Base-by-base conservation (phyloP, 345 rosid species). In the Noccaea caerulescens region DNA sequence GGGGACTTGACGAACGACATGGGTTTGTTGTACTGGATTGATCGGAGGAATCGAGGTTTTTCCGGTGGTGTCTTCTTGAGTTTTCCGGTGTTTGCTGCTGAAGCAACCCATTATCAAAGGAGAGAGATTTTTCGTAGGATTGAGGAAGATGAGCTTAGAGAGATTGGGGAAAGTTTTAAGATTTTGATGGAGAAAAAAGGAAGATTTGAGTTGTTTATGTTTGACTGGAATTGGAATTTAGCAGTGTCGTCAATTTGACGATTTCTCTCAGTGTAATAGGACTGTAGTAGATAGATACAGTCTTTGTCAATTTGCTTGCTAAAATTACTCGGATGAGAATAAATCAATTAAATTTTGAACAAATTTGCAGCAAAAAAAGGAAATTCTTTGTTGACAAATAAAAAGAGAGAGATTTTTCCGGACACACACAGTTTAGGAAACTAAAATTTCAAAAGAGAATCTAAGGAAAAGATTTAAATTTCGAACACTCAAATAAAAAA, bases 101-200 rank as follows among this genome's bases (percentile, higher is more conserved):
- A 63, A 68, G 53, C 93, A 88, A 74, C 92, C 96, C 96, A 90
- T 89, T 43, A 2, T 12, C 33, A 18, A 41, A 58, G 41, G 59
- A 62, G 5, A 20, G 41, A 49, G 60, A 9, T 10, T 67, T 66
- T 67, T 8, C 10, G 5, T 0, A 51, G 23, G 10, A 43, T 25
- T 6, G 58, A 37, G n/a, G 67, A 57, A 45, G 54, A 36, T 56
- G 59, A 44, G 52, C 34, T 56, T 20, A 1, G 41, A 38, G 45
- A 55, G 32, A 59, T 55, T 46, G 33, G 59, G 36, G 14, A 33
- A 61, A 44, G 41, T 10, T 39, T 2, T 0, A 13, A 41, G 42
- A 10, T 20, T 5, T 69, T 32, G 45, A 45, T 20, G 7, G 20
- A 12, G 46, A 57, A 45, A 1, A 44, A 6, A 44, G 2, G 6